These are phyloP conservation scores for Penicillium cataractarum DNA, from an alignment of 495 filamentous ascomycete species.

Conservation along the genomic window DNA sequence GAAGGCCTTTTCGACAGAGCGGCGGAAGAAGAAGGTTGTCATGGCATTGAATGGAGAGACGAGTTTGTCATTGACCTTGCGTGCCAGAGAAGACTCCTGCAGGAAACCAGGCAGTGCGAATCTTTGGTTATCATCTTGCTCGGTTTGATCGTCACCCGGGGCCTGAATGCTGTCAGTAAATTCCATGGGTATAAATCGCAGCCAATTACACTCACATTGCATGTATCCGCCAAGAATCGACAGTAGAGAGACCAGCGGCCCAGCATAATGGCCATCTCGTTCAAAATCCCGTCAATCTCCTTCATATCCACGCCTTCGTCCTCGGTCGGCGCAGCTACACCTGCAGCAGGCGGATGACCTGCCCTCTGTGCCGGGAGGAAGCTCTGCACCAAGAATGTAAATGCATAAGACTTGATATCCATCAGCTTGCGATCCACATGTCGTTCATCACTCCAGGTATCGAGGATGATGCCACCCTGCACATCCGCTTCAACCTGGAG, in stretches of 20 bases:
- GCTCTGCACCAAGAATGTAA: conserved; percentile 93
- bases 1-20: conserved; percentile 95
- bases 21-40: conserved; percentile 93
- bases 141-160: conserved; percentile 26
- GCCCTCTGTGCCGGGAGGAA: conserved; percentile 74
- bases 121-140: conserved; percentile 33
- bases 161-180: conserved; percentile 29
- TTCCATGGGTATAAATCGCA: conserved; percentile 14
- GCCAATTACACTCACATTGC: conserved; percentile 58
- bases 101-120: conserved; percentile 67
- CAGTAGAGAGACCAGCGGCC: conserved; percentile 91
- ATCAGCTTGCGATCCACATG: conserved; percentile 82
- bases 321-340: conserved; percentile 58
- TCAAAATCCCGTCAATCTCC: conserved; percentile 84
- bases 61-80: conserved; percentile 75
- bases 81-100: conserved; percentile 69
- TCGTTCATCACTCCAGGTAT: conserved; percentile 92
- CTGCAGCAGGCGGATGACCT: conserved; percentile 68
- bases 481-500: conserved; percentile 93
- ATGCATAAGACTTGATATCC: conserved; percentile 95
- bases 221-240: conserved; percentile 85
- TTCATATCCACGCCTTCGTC: conserved; percentile 96
- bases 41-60: conserved; percentile 80
- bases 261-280: conserved; percentile 88
- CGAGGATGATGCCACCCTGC: conserved; percentile 94